Base-by-base conservation (phyloP, 257 asterid genomes). In the Handroanthus guayacan region DNA sequence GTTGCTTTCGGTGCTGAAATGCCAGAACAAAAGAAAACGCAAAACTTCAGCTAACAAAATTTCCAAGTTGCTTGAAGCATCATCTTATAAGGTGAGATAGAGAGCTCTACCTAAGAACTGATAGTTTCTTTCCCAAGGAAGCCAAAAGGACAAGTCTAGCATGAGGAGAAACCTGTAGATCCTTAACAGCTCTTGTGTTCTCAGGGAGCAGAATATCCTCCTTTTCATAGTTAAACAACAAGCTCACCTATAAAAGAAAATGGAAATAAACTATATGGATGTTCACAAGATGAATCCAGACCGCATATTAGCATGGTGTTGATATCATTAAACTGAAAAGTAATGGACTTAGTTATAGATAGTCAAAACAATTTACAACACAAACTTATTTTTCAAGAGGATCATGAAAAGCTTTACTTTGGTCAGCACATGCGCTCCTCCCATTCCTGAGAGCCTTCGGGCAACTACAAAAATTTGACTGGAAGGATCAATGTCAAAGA, bases 1-100 rank as follows among this genome's bases (percentile, higher is more conserved):
- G 89, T 93, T 91, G 94, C 91, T 95, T 72, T 93, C 91, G 12
- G 85, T 86, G 87, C 99, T 93, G 94, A 64, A 81, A 87, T 75
- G 79, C 64, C 52, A 79, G 63, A 16, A 51, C 20, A 18, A 20
- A 38, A 2, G 74, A 39, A 20, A 50, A 54, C 41, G 74, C n/a
- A 57, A 20, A 43, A 67, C 25, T 45, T 81, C 80, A 81, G 76
- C n/a, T 60, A 39, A 17, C 44, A 61, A 61, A 68, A 75, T 66
- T 50, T 57, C 73, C 73, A 51, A 67, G 74, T 16, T 61, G 66
- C 61, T 62, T 48, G 60, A 71, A 71, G 52, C 12, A 44, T 58
- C 20, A 57, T 18, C 16, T 78, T 39, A 63, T 70, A 6, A 63
- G 50, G 56, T 6, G 67, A 60, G n/a, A 34, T 17, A 6, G 71